phyloP scores from a whole-genome alignment of 129 eudicot genomes.

The Erigeron canadensis region DNA sequence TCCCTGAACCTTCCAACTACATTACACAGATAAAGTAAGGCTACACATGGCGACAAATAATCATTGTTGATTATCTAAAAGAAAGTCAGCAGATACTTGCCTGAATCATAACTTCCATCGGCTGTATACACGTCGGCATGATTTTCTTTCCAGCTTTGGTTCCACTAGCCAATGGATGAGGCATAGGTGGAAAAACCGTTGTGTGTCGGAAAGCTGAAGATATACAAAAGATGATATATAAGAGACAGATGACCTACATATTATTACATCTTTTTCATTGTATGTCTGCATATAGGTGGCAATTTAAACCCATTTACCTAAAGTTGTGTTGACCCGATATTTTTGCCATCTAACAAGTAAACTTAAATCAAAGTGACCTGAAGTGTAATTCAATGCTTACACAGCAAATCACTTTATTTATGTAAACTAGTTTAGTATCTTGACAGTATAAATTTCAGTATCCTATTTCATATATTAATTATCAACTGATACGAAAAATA shows the following conservation, averaged over 20 bases:
- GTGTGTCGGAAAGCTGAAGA: constrained; percentile 83
- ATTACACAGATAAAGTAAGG: constrained; percentile 21
- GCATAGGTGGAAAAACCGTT: constrained; percentile 72
- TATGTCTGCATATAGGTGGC: background rate
- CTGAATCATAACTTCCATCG: constrained; percentile 90
- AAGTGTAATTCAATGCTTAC: too few relatives aligned
- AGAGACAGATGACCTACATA: constrained; percentile 4
- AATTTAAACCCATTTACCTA: background rate
- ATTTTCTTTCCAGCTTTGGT: constrained; percentile 33
- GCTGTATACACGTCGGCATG: constrained; percentile 56
- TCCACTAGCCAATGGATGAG: constrained; percentile 73
- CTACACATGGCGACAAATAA: background rate
- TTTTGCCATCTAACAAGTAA: too few relatives aligned
- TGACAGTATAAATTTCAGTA: background rate
- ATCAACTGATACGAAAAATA: too few relatives aligned
- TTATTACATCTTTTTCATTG: too few relatives aligned
- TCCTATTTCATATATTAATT: background rate
- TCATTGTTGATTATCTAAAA: background rate
- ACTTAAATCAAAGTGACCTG: too few relatives aligned
- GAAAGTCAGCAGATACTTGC: constrained; percentile 36
- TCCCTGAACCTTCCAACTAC: constrained; percentile 97
- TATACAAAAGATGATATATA: constrained; percentile 3
- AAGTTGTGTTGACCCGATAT: background rate
- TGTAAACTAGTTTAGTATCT: background rate
- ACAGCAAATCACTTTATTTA: too few relatives aligned